phyloP scores from a whole-genome alignment of 2,329 filamentous ascomycete genomes.

The Eutypella sp. region DNA sequence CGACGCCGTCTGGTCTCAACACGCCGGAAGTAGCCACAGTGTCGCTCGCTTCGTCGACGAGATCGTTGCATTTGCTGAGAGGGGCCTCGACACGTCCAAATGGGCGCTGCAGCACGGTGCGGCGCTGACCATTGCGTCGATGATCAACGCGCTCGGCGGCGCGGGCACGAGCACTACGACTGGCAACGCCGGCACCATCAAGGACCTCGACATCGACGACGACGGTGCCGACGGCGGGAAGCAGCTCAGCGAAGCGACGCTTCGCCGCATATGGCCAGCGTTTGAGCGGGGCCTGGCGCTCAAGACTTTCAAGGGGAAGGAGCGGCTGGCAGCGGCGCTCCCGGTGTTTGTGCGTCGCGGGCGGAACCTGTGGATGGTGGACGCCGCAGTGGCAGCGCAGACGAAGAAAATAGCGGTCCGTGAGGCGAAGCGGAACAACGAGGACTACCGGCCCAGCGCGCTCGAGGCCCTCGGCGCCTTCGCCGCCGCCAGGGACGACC shows the following conservation, averaged over 20 bases:
- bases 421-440: conserved; percentile 89
- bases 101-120: conserved; percentile 91
- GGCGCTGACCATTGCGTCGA: conserved; percentile 73
- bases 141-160: conserved; percentile 59
- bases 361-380: conserved; percentile 50
- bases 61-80: conserved; percentile 64
- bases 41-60: conserved; percentile 81
- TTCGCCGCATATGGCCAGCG: conserved; percentile 71
- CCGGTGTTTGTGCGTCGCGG: conserved; percentile 69
- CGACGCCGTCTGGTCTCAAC: conserved; percentile 80
- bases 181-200: not conserved
- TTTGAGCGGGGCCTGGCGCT: conserved; percentile 76
- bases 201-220: conserved; percentile 17
- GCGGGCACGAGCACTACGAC: conserved; percentile 15
- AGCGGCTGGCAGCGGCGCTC: conserved; percentile 74
- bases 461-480: conserved; percentile 69
- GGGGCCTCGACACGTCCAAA: conserved; percentile 70
- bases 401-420: conserved; percentile 77
- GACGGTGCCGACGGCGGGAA: conserved; percentile 49
- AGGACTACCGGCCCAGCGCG: conserved; percentile 73
- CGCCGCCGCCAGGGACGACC: conserved; percentile 59
- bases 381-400: conserved; percentile 50
- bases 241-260: conserved; percentile 54
- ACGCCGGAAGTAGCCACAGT: conserved; percentile 78
- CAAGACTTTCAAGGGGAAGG: conserved; percentile 92